Percentiles rank a stretch among this genome's conserved stretches.
phyloP scores from a whole-genome alignment of 768 basidiomycete genomes.

The Saitozyma podzolica region DNA sequence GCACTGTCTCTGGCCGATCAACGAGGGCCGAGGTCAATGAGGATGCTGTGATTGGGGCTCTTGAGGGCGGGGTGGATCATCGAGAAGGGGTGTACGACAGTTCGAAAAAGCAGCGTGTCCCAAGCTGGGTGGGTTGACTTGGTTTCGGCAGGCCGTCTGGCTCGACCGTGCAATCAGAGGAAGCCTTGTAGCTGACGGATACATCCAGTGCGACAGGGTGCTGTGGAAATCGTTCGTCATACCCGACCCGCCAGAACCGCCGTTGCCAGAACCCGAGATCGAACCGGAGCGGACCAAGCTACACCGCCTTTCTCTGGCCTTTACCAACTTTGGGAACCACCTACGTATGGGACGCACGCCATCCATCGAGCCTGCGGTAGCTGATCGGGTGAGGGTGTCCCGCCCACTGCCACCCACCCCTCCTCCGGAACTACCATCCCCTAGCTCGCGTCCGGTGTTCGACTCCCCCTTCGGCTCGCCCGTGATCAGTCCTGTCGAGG shows the following conservation, averaged over 20 bases:
- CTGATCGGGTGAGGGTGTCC: constrained; percentile 19
- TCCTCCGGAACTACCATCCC: no score
- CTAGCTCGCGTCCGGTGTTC: no score
- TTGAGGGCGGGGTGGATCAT: constrained; percentile 33
- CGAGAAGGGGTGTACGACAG: constrained; percentile 50
- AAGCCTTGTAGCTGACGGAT: not conserved
- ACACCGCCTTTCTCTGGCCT: constrained; percentile 25
- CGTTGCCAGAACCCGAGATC: constrained; percentile 3
- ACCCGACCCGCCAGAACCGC: constrained; percentile 24
- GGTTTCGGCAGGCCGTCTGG: not conserved
- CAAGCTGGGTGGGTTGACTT: constrained; percentile 48
- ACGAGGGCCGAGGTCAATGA: constrained; percentile 20
- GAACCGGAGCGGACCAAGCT: constrained; percentile 11
- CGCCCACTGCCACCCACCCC: constrained; percentile 1
- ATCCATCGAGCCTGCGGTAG: constrained; percentile 28
- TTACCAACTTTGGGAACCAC: constrained; percentile 32
- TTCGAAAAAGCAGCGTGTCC: constrained; percentile 51
- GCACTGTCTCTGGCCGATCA: constrained; percentile 32
- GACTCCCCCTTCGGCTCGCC: constrained; percentile 10
- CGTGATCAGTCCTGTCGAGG: not conserved
- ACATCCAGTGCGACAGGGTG: constrained; percentile 50
- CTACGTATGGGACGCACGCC: constrained; percentile 23
- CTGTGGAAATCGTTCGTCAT: constrained; percentile 48
- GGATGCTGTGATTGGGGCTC: constrained; percentile 16
- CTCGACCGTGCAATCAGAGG: not conserved